Evolutionary conservation across 2,329 filamentous ascomycete species (phyloP), one percentile per base, ranked within the genome.

Genomic region (Fonsecaea nubica): DNA sequence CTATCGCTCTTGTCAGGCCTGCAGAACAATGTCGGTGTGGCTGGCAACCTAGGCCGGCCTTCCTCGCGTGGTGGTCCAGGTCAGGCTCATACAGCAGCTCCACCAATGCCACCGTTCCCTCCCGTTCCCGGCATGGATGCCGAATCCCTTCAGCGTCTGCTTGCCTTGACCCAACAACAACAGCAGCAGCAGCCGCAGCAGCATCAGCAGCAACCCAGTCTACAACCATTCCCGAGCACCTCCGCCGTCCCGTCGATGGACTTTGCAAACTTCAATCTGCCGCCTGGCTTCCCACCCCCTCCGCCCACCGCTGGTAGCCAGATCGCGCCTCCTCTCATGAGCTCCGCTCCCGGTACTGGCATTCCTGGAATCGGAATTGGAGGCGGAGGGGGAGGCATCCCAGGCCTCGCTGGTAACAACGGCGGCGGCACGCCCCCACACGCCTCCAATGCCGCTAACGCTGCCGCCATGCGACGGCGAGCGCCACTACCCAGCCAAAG

Each of bases 401-500:
- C 69, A 78, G 80, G 21, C 76, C 77, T 18, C 70, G 33, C 52
- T 10, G 33, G 52, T 10, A 55, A 55, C 52, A 30, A 30, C n/a
- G 45, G 10, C 8, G 42, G 69, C 45, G 75, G 48, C 65, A 59
- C 73, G 66, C 75, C 77, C 65, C 71, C 72, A 65, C 74, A 78
- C 10, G 58, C 42, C 32, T 42, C 52, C 32, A 45, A 40, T 38
- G 15, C 35, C 64, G 73, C 78, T 77, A 12, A 76, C 73, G 25
- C 79, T 4, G 80, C 77, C 25, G 76, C 76, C 55, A 76, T 68
- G 15, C 73, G 75, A 40, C 73, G 87, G 71, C 81, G 89, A 67
- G 91, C 86, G 5, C 92, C 91, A 8, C 79, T 96, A 52, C 92
- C 92, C 0, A 93, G 91, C 75, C 92, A 96, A 78, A 88, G 91